Evolutionary conservation across 1,284 basidiomycete genomes (phyloP), one percentile per base, ranked within the genome.

Genomic region (Xerocomus minutiporus): DNA sequence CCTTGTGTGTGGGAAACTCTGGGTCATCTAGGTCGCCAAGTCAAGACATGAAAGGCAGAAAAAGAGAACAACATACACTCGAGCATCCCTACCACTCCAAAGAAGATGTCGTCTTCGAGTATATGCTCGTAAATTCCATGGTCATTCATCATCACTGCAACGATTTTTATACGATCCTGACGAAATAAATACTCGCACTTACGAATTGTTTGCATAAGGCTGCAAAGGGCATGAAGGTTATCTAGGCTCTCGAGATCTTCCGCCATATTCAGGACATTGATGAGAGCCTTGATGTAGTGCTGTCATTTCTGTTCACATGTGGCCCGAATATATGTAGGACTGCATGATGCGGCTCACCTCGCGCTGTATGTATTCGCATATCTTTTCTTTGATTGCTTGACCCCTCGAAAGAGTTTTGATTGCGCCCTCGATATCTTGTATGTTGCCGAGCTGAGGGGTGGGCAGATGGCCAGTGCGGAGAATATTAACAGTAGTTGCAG

Each of bases 101-200:
- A 80, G 71, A 97, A 98, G 53, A 95, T 76, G 43, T 96, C 91
- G 64, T 99, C 96, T 56, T 93, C 87, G 36, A 99, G 78, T 59
- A 99, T 90, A 68, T 95, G 90, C 72, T 99, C 97, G 68, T 96
- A 94, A 64, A 99, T 83, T 48, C 81, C 82, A 67, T 94, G 94
- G 71, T 99, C 97, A 68, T 97, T 98, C 64, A 98, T 81, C 76
- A 93, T 84, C 55, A 99, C 93, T 97, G 64, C n/a, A 47, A 44
- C 46, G 36, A 48, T 29, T 46, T 69, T 42, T 65, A 59, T 20
- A 20, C 34, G 31, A 53, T 5, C 31, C 46, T 45, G 50, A 56
- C 20, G 34, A 45, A 49, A 28, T 36, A 51, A 48, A 48, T 29
- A 17, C 25, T 13, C 9, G 38, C 51, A 81, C 92, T 70, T 71